Evolutionary conservation across 2,329 filamentous ascomycete genomes (phyloP).

Genomic region (Ilyonectria sp.): DNA sequence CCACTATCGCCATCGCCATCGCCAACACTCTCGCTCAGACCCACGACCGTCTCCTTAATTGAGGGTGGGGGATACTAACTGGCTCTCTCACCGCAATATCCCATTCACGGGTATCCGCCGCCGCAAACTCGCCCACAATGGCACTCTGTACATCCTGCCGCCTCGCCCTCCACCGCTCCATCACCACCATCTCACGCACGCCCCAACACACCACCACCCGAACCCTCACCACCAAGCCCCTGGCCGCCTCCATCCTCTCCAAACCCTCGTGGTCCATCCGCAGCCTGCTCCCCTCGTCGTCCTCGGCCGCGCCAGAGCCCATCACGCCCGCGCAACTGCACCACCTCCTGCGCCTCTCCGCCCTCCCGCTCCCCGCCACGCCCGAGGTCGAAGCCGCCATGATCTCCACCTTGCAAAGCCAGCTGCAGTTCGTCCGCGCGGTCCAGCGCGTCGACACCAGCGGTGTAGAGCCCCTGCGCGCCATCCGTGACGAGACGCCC

Average conservation of each 20-base stretch:
- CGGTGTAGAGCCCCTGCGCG: constrained; percentile 80
- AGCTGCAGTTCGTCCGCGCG: constrained; percentile 91
- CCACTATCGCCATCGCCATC: neutral
- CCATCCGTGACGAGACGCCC: constrained; percentile 85
- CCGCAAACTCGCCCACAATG: constrained; percentile 41
- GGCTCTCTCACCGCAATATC: neutral
- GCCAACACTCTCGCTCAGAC: neutral
- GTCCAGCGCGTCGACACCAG: constrained; percentile 85
- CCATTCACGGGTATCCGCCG: neutral
- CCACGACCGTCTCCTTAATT: neutral
- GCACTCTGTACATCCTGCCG: constrained; percentile 52
- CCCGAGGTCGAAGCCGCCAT: constrained; percentile 77
- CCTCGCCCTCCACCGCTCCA: constrained; percentile 43
- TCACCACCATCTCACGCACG: constrained; percentile 29
- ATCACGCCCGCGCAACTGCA: constrained; percentile 79
- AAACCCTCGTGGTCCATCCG: constrained; percentile 88
- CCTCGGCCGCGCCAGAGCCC: constrained; percentile 51
- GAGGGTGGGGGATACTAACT: neutral
- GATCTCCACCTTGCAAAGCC: constrained; percentile 81
- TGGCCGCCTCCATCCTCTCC: constrained; percentile 67
- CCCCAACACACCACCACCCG: constrained; percentile 23
- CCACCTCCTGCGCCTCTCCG: constrained; percentile 91
- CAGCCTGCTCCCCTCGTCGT: constrained; percentile 73
- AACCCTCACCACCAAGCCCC: constrained; percentile 34
- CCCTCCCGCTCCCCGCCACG: constrained; percentile 80